Conservation (phyloP, 176 grass and related monocot genomes). For the Musa acuminata region DNA sequence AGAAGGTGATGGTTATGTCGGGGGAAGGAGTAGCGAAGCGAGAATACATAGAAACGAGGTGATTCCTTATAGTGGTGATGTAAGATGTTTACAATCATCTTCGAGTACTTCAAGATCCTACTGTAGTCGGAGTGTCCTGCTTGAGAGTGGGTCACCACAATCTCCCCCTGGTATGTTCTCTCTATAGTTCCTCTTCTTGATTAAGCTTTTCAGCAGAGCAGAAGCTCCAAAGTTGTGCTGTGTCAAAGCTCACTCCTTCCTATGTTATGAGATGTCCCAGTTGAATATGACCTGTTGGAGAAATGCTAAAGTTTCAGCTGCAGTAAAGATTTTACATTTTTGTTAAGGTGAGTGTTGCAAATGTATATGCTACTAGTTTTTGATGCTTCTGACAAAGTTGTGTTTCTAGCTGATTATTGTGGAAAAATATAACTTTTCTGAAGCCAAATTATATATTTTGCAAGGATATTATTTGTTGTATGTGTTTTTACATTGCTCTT, state of each 20-base stretch:
- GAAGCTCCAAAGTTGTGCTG: neutral
- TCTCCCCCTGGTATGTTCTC: conserved; percentile 55
- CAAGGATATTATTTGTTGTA: too few species aligned
- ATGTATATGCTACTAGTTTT: neutral
- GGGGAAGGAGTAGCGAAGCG: conserved; percentile 22
- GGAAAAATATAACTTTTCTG: neutral
- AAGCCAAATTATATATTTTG: neutral
- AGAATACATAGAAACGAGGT: conserved; percentile 35
- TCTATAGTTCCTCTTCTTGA: conserved; percentile 15
- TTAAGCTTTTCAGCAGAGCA: neutral
- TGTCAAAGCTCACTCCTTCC: neutral
- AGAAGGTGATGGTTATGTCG: conserved; percentile 31
- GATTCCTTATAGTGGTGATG: conserved; percentile 39
- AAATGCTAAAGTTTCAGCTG: neutral
- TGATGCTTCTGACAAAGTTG: neutral
- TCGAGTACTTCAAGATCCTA: conserved; percentile 73
- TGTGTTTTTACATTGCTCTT: too few species aligned
- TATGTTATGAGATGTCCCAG: neutral
- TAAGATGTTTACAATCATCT: conserved; percentile 60
- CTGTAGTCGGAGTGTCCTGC: conserved; percentile 73
- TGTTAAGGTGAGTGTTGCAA: neutral
- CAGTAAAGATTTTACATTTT: neutral
- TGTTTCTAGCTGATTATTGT: neutral
- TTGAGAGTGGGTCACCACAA: conserved; percentile 54
- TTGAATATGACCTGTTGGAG: neutral